A percentile compares a stretch with the other conserved stretches of the same genome.
Evolutionary conservation across 2,329 filamentous ascomycete species (phyloP).

Genomic region (Zymoseptoria pseudotritici): DNA sequence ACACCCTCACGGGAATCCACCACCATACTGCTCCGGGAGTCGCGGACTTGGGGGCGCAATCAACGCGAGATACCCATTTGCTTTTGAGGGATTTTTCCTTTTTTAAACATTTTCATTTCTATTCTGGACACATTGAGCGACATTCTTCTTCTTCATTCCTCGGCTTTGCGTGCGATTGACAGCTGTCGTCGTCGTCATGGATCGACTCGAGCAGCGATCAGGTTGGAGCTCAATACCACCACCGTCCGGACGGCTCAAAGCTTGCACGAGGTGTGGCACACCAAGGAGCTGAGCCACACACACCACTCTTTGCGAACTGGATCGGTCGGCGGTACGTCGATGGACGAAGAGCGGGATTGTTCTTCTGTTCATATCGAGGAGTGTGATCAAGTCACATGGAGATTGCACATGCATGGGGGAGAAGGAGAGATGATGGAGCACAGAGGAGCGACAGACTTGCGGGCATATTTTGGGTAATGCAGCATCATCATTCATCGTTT

Average conservation of each 20-base stretch:
- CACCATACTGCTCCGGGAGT: not conserved
- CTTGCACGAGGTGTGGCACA: not conserved
- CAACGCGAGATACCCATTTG: conserved; percentile 20
- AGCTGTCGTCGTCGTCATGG: not conserved
- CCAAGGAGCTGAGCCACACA: not conserved
- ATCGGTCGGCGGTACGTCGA: not conserved
- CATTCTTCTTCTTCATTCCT: not conserved
- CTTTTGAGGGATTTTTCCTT: conserved; percentile 4
- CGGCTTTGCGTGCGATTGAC: not conserved
- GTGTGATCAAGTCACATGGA: not conserved
- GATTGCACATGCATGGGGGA: not conserved
- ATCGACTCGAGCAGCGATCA: not conserved
- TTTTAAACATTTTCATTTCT: not conserved
- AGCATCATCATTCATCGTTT: not conserved
- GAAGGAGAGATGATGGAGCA: not conserved
- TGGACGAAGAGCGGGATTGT: not conserved
- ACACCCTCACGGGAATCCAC: conserved; percentile 15
- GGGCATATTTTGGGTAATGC: not conserved
- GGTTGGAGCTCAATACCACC: not conserved
- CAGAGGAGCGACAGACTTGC: not conserved
- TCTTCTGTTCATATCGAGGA: too few species aligned
- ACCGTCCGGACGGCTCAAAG: not conserved
- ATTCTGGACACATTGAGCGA: not conserved
- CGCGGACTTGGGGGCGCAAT: conserved; percentile 13
- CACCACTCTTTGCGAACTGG: not conserved